Evolutionary conservation across 1,139 yeast species (phyloP), one percentile per base, ranked within the genome.

Genomic region (Hemisphaericaspora xylanilytica): DNA sequence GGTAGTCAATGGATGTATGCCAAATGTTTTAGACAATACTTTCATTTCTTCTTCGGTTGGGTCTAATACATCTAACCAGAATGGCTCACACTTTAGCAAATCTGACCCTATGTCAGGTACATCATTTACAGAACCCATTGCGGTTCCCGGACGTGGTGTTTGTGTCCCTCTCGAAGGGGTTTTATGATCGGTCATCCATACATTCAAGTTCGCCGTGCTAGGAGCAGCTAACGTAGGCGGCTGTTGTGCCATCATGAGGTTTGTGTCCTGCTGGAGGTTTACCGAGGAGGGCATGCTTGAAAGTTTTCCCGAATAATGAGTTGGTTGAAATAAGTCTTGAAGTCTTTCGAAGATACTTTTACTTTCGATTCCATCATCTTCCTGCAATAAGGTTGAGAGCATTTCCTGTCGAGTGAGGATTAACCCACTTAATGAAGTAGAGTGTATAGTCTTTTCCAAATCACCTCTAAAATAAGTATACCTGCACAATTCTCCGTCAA

Each of bases 21-120:
- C 95, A 63, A 92, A 92, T 0, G 97, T 81, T 52, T 89, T 89
- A 20, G 95, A 81, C 12, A 92, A 56, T 0, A 86, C 94, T 57
- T 89, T 89, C 96, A 92, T 90, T 60, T 92, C 98, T 47, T 87
- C 96, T 53, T 90, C 98, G 0, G 96, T 86, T 3, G 98, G 98
- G 53, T 89, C 85, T 40, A 86, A 67, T 16, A 92, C 86, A 60
- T 92, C 98, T 9, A 92, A 70, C 97, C 98, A 92, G 55, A 86
- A 87, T 4, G 95, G 95, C 3, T 43, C 46, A n/a, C 28, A 20
- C 11, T 21, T 11, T 4, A 55, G 53, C 16, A 38, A 16, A 10
- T 36, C 36, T 5, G 44, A 35, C 4, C 9, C 20, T 4, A 28
- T 28, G 12, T 18, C 30, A 11, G 38, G 33, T n/a, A 37, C 32